Evolutionary conservation across 768 basidiomycete species (phyloP), one percentile per base, ranked within the genome.

Genomic region (Suillus plorans): DNA sequence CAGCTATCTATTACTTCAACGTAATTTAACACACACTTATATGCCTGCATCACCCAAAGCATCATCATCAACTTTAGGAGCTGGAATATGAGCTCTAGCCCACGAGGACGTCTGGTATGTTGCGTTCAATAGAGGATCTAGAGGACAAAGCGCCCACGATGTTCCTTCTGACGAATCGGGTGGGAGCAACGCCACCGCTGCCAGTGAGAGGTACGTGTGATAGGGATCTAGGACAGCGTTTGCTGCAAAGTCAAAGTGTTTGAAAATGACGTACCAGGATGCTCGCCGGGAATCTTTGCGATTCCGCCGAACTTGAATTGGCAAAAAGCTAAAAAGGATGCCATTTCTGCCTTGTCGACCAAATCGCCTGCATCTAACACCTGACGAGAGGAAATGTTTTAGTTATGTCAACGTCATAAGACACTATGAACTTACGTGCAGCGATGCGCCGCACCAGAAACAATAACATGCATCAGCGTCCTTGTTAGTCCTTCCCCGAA

Each of bases 261-360:
- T 14, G 31, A 47, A 53, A 18, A 42, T 22, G 13, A 64, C 80
- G 66, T 64, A 95, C 95, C 95, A 64, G 96, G 89, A 67, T 80
- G 81, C 67, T 93, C 91, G 20, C 85, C 89, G 0, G 92, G 92
- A 0, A 87, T 86, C 72, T 98, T 97, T 0, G 89, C 84, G 60
- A 99, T 89, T 0, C 97, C 97, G 0, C 97, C 97, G 64, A 87
- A 91, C 60, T 88, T 90, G 76, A 89, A 95, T 75, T 98, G 97
- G 69, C 95, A 95, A 0, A 74, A 72, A 0, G 85, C 81, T 13
- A 98, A 77, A 71, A 94, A 98, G 2, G 72, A 68, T 3, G 83
- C 81, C 57, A 95, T 83, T 1, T 84, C 79, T 22, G 72, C 67
- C 8, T 80, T 74, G 69, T 94, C 81, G 56, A 95, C 83, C 14